A percentile compares a stretch with the other conserved stretches of the same genome.
Conservation (phyloP, 257 asterid species). For the Nicotiana paniculata region DNA sequence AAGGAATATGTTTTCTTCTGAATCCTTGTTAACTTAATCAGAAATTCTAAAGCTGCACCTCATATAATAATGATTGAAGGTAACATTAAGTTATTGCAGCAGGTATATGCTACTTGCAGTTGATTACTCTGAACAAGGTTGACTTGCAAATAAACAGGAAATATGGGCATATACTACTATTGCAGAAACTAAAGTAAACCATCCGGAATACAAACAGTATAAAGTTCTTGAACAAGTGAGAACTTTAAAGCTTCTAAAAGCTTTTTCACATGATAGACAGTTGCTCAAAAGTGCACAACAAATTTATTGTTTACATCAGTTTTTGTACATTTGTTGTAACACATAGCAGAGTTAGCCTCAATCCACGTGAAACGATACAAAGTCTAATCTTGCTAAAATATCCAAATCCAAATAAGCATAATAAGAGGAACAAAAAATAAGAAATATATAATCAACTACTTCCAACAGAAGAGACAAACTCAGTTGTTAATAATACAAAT, state of each 20-base stretch:
- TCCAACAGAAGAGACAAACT: too few relatives aligned
- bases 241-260: not conserved
- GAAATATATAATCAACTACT: too few relatives aligned
- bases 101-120: not conserved
- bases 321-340: not conserved
- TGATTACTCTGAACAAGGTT: not conserved
- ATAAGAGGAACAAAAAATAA: not conserved
- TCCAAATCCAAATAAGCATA: not conserved
- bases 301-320: not conserved
- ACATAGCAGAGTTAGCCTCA: not conserved
- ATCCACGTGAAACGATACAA: not conserved
- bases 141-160: not conserved
- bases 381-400: not conserved
- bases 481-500: too few relatives aligned
- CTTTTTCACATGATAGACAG: not conserved
- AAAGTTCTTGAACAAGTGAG: not conserved
- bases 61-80: not conserved
- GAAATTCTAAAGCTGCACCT: not conserved
- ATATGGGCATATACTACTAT: not conserved
- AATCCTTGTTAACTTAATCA: not conserved
- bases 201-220: not conserved
- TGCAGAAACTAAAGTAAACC: not conserved
- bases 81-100: not conserved
- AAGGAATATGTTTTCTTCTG: not conserved
- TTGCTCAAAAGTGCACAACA: not conserved